Conservation (phyloP, 2,329 filamentous ascomycete genomes). For the Nannizziopsis arthrosporioides region DNA sequence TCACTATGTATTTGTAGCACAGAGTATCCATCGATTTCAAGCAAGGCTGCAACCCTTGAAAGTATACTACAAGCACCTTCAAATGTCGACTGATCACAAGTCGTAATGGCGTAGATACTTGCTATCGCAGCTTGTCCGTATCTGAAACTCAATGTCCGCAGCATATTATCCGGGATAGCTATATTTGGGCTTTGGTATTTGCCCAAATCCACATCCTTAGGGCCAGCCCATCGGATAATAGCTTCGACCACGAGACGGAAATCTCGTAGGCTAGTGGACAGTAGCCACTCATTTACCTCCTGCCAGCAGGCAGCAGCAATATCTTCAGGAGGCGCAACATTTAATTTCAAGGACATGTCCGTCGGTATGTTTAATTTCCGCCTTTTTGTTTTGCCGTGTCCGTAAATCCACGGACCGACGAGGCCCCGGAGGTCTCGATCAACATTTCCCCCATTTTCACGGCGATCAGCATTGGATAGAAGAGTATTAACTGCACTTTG, state of each 20-base stretch:
- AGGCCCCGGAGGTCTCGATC: slow-evolving; percentile 47
- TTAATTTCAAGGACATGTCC: not conserved
- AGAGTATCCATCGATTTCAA: slow-evolving; percentile 40
- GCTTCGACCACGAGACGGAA: slow-evolving; percentile 40
- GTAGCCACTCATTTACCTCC: slow-evolving; percentile 48
- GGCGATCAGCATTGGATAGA: slow-evolving; percentile 34
- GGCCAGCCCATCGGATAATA: slow-evolving; percentile 49
- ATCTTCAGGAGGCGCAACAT: not conserved
- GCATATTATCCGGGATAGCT: slow-evolving; percentile 16
- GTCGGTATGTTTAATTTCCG: slow-evolving; percentile 41
- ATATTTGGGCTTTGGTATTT: slow-evolving; percentile 37
- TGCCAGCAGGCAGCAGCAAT: slow-evolving; percentile 42
- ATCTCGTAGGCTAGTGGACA: slow-evolving; percentile 41
- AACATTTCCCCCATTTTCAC: slow-evolving; percentile 29
- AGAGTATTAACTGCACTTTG: slow-evolving; percentile 43
- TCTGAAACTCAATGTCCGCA: not conserved
- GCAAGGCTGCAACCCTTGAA: slow-evolving; percentile 39
- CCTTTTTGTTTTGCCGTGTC: slow-evolving; percentile 44
- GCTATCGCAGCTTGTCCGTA: slow-evolving; percentile 51
- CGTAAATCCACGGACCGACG: slow-evolving; percentile 54
- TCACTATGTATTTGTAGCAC: slow-evolving; percentile 17
- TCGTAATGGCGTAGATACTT: slow-evolving; percentile 45
- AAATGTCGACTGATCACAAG: slow-evolving; percentile 35
- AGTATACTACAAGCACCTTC: slow-evolving; percentile 41
- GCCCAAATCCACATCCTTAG: slow-evolving; percentile 47